These are phyloP conservation scores for Cyclospora cayetanensis DNA, from an alignment of 169 alveolate species.

Conservation along the genomic window DNA sequence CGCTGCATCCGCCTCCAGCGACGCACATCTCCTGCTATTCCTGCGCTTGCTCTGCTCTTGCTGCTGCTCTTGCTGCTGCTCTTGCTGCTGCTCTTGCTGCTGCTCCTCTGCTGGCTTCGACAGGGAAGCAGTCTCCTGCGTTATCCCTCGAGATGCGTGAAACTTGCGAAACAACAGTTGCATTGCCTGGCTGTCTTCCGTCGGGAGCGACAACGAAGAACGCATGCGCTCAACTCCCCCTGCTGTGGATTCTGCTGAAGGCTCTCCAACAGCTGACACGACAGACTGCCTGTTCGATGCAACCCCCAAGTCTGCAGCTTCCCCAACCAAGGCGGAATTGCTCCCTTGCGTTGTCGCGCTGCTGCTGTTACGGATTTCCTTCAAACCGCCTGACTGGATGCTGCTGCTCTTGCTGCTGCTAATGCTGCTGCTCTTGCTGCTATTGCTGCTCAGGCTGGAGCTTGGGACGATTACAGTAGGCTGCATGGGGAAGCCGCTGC, in stretches of 20 bases:
- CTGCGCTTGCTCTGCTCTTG: background rate
- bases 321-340: background rate
- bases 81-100: background rate
- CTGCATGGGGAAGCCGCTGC: background rate
- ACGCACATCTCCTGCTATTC: background rate
- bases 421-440: background rate
- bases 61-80: background rate
- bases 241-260: background rate
- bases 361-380: background rate
- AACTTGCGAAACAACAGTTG: background rate
- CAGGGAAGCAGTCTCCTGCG: background rate
- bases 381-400: background rate
- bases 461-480: background rate
- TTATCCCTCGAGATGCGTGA: background rate
- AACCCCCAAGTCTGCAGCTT: no score
- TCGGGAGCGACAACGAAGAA: background rate
- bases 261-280: background rate
- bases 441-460: background rate
- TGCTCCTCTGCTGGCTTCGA: background rate
- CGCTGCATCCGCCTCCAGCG: no score
- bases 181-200: background rate
- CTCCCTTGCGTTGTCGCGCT: background rate
- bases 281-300: no score
- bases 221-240: background rate
- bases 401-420: background rate